Evolutionary conservation across 208 protist species (phyloP), one percentile per base, ranked within the genome.

Genomic region (Porcisia hertigi): DNA sequence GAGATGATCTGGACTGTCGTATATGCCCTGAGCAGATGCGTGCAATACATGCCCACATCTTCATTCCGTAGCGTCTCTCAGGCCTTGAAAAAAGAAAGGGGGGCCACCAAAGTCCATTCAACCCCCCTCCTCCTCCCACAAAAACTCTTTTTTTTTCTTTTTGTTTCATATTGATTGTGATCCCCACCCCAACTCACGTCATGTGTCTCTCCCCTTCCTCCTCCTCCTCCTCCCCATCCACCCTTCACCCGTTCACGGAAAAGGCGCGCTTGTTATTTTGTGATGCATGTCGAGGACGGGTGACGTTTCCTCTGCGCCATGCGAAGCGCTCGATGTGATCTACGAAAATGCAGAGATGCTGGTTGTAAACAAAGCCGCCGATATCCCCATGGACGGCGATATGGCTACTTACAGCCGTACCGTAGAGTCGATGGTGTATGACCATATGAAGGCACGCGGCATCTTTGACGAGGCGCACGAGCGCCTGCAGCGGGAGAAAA

Each of bases 311-410:
- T 30, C 43, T 23, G 43, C 67, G 3, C 5, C 57, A 16, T 25
- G 53, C 3, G 57, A 66, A 2, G 18, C 9, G 5, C 69, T 84
- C 25, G 69, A 77, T 36, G 58, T 83, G 30, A 75, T 98, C 66
- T 97, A 89, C 67, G 82, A 82, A 34, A 94, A 86, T 60, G 77
- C 75, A 1, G 86, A 96, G 71, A 73, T 98, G 71, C 71, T 98
- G 8, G 90, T 98, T 20, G 81, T 98, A 18, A 89, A 94, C 81
- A 98, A 98, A 78, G 94, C 96, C 0, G 39, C 77, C 16, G 87
- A 96, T 69, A 78, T 98, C 1, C 79, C 88, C 11, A 97, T 98
- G 87, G 94, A 97, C 76, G 79, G 83, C n/a, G 83, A 87, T 54
- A 71, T 73, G 14, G 39, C 39, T 2, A 16, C 36, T 34, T 72